Evolutionary conservation across 768 basidiomycete species (phyloP).

Genomic region (Agrocybe pediades): DNA sequence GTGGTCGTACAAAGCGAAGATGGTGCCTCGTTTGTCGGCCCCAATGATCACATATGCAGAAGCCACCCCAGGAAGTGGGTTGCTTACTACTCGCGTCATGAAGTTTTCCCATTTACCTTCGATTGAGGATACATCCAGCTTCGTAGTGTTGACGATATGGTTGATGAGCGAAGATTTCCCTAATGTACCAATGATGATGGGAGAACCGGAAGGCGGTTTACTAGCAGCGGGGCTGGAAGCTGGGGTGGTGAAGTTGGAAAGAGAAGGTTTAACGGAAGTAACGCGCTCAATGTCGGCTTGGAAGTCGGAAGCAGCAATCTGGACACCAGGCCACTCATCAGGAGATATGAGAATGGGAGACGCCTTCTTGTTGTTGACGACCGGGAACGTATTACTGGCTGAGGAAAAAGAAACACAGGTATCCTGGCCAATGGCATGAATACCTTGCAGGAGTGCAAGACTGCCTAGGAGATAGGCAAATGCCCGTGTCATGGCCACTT

Average conservation of each 20-base stretch:
- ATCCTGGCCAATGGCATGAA: conserved; percentile 47
- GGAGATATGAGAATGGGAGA: conserved; percentile 50
- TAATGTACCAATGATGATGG: conserved; percentile 68
- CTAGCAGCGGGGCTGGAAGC: conserved; percentile 24
- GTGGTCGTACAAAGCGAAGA: conserved; percentile 67
- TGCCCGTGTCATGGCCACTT: conserved; percentile 15
- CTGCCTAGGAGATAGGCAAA: conserved; percentile 15
- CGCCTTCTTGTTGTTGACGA: conserved; percentile 46
- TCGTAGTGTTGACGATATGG: conserved; percentile 50
- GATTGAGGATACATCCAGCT: conserved; percentile 56
- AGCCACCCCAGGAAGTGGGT: conserved; percentile 57
- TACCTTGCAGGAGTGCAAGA: conserved; percentile 19
- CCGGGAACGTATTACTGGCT: conserved; percentile 37
- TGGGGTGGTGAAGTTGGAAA: conserved; percentile 49
- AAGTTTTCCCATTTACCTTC: conserved; percentile 71
- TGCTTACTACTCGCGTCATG: conserved; percentile 49
- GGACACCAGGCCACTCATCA: conserved; percentile 67
- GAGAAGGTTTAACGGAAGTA: conserved; percentile 49
- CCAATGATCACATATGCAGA: conserved; percentile 71
- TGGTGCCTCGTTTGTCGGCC: conserved; percentile 68
- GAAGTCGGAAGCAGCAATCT: conserved; percentile 61
- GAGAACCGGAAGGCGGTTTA: conserved; percentile 31
- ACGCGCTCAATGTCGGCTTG: conserved; percentile 62
- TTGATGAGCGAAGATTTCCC: conserved; percentile 57
- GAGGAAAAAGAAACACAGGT: conserved; percentile 49